Evolutionary conservation across 1,139 yeast species (phyloP), one percentile per base, ranked within the genome.

Genomic region (Geotrichum citri-aurantii): DNA sequence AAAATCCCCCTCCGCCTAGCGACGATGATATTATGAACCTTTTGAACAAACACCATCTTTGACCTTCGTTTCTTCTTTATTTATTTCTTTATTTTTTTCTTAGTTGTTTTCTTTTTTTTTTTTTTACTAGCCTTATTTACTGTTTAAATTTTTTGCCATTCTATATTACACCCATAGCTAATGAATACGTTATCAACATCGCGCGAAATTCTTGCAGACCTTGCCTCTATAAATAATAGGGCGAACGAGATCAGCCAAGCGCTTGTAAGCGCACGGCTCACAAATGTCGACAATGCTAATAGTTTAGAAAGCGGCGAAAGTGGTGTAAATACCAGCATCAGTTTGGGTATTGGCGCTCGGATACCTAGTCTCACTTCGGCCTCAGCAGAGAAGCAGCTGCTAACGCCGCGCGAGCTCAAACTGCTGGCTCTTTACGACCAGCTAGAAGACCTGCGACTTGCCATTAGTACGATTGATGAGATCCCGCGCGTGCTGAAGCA

Each of bases 401-500:
- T 53, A 23, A 53, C 56, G n/a, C n/a, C 51, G 12, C 23, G 40
- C 12, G 56, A 53, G 23, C 21, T 14, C n/a, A 47, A 47, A 48
- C 46, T 53, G 14, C 26, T 53, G 23, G 19, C 48, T 5, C 47
- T 53, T 12, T 48, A 53, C 26, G 52, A 53, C 11, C 52, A 53
- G 23, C 26, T 53, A 4, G 56, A 53, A 21, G 51, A 47, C 10
- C 56, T 53, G 19, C 47, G 37, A 19, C 5, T 53, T 31, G 51
- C 56, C 14, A 33, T 47, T 31, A 33, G 48, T 47, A 48, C 52
- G 6, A 21, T 53, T 5, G 48, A 48, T 12, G 48, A 33, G 51
- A 47, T 53, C 23, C 21, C 29, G 2, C 23, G 47, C 17, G 31
- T 53, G 3, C 8, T 47, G 50, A 24, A 29, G 29, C 42, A 19